Evolutionary conservation across 164 flowering plant species (phyloP), one percentile per base, ranked within the genome.

Genomic region (Macadamia integrifolia): DNA sequence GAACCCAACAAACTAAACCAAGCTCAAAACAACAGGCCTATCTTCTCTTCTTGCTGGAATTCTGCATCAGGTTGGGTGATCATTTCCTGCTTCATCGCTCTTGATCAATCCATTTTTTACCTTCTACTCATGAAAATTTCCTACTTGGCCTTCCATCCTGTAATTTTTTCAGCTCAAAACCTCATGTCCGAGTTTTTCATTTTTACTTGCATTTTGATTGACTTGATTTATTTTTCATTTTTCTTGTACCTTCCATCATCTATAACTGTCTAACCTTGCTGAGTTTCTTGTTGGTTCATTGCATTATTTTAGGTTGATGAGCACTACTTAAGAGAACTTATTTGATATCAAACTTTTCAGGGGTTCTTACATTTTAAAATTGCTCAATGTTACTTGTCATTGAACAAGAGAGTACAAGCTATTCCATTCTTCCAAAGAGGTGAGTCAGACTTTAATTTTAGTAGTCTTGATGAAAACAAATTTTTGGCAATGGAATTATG

Each of bases 351-450:
- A 60, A 60, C 61, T 73, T 43, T 0, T 69, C 80, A 88, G 88
- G 91, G 82, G 0, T 6, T 59, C 69, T 66, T 88, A 57, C 59
- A 80, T 68, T 63, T 83, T 31, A 87, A 86, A 72, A 79, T 87
- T 76, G 91, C 87, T 55, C 72, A 74, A 32, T 87, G 93, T 78
- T 81, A 82, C 74, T 62, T 73, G 46, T 71, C 76, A 46, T 67
- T 86, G 77, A 79, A 78, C 58, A 79, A 80, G 43, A 72, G 73
- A 60, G 64, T 17, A 58, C 74, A 79, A 72, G 90, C 94, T 14
- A 80, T 86, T 78, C 31, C 70, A n/a, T 83, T 65, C 75, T 84
- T 81, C 61, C 75, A 82, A 44, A 82, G 80, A 80, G 90, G 94
- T 88, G 61, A 65, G 30, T 9, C 15, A 14, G 31, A 8, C 29